Percentiles rank a stretch among this genome's conserved stretches.
Evolutionary conservation across 768 basidiomycete genomes (phyloP).

Genomic region (Rhodotorula babjevae): DNA sequence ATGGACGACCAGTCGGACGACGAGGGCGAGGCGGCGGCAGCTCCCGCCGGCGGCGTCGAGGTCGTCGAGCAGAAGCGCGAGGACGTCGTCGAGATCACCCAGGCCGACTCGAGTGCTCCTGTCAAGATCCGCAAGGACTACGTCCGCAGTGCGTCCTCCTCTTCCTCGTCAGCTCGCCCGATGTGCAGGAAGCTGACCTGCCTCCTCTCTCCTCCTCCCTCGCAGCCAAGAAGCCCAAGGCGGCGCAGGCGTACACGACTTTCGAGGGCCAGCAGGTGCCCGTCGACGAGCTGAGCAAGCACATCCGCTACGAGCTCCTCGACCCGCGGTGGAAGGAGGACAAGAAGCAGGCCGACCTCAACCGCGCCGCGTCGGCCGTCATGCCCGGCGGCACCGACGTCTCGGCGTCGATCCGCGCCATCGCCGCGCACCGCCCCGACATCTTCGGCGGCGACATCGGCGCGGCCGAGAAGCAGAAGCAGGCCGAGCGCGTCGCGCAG

Average conservation of each 20-base stretch:
- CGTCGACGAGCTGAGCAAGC: conserved; percentile 90
- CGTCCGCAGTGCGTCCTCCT: conserved; percentile 70
- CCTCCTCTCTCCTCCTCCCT: not conserved
- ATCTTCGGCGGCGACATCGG: conserved; percentile 93
- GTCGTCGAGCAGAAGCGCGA: conserved; percentile 33
- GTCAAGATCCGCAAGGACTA: conserved; percentile 97
- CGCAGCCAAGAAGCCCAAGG: conserved; percentile 54
- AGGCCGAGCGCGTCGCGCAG: conserved; percentile 73
- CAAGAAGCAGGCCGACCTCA: conserved; percentile 77
- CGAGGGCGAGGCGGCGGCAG: conserved; percentile 24
- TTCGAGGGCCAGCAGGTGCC: conserved; percentile 94
- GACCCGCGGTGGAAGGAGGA: conserved; percentile 99
- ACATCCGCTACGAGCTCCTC: conserved; percentile 95
- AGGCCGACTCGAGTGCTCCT: conserved; percentile 61
- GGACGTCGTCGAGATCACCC: conserved; percentile 32
- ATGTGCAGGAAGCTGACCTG: not conserved
- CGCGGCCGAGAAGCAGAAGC: conserved; percentile 64
- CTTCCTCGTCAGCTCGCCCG: conserved; percentile 45
- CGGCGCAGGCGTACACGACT: conserved; percentile 64
- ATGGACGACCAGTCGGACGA: not conserved
- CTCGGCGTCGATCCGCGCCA: conserved; percentile 81
- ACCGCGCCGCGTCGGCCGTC: conserved; percentile 60
- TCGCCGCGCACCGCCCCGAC: conserved; percentile 93
- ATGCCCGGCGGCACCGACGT: conserved; percentile 70
- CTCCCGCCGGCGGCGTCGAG: conserved; percentile 38